These are phyloP conservation scores for Vitellaria paradoxa DNA, from an alignment of 179 eudicot species.

Conservation along the genomic window DNA sequence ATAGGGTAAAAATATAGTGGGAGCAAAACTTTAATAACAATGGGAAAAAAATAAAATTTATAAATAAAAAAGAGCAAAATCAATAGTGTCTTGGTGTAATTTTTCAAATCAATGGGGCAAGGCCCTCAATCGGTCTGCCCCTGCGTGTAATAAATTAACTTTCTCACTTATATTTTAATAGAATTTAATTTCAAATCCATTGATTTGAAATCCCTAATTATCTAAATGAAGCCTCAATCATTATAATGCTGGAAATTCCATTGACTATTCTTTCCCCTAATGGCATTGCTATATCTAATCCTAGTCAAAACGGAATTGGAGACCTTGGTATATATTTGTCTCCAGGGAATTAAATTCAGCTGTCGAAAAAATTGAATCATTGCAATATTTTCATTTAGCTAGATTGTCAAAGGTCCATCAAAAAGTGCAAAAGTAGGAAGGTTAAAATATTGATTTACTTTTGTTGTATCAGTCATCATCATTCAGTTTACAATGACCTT, in stretches of 20 bases:
- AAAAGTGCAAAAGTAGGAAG: neutral
- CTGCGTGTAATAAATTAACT: too few species aligned
- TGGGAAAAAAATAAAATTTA: too few species aligned
- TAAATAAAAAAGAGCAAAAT: too few species aligned
- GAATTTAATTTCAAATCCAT: too few species aligned
- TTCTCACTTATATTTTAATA: too few species aligned
- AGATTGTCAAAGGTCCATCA: neutral
- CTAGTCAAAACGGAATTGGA: neutral
- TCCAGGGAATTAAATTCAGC: slow-evolving; percentile 4
- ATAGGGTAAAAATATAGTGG: too few species aligned
- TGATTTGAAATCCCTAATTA: too few species aligned
- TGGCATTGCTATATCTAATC: neutral
- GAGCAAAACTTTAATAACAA: too few species aligned
- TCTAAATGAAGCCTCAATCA: neutral
- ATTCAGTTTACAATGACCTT: neutral
- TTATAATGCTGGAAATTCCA: neutral
- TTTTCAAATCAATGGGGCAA: too few species aligned
- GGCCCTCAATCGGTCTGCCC: too few species aligned
- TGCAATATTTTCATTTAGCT: neutral
- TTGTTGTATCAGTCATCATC: neutral
- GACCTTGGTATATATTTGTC: neutral
- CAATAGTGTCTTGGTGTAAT: too few species aligned
- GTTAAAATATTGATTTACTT: neutral
- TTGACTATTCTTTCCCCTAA: neutral
- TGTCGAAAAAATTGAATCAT: neutral